phyloP scores from a whole-genome alignment of 2,329 filamentous ascomycete genomes.

The Penicillium crustosum region DNA sequence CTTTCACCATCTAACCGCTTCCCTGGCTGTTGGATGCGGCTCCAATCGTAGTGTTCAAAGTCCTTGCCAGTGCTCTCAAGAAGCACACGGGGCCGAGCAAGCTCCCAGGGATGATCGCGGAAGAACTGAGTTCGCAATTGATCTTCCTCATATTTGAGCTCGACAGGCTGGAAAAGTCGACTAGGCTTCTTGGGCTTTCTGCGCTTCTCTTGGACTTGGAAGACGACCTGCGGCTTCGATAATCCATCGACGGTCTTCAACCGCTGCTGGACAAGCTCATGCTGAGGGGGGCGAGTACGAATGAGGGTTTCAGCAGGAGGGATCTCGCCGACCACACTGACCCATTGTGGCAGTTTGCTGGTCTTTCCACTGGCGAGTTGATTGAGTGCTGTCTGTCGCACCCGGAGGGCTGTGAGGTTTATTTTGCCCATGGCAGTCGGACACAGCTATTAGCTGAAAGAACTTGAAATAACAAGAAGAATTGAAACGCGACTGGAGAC shows the following conservation, averaged over 20 bases:
- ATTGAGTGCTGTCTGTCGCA: conserved; percentile 44
- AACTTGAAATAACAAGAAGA: not conserved
- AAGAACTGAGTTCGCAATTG: conserved; percentile 77
- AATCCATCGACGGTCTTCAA: conserved; percentile 32
- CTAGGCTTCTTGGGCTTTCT: conserved; percentile 64
- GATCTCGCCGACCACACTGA: conserved; percentile 55
- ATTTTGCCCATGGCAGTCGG: conserved; percentile 45
- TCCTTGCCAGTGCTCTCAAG: conserved; percentile 86
- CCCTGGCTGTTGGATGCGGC: conserved; percentile 69
- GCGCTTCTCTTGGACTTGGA: conserved; percentile 37
- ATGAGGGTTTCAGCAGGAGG: conserved; percentile 62
- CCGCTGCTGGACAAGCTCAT: conserved; percentile 44
- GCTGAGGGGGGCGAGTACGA: conserved; percentile 54
- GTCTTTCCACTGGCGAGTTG: conserved; percentile 40
- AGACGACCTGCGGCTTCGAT: conserved; percentile 36
- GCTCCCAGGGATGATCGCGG: conserved; percentile 93
- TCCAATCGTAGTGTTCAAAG: conserved; percentile 74
- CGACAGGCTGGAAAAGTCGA: conserved; percentile 76
- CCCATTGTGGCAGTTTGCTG: conserved; percentile 51
- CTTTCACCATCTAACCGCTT: conserved; percentile 80
- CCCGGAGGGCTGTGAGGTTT: conserved; percentile 48
- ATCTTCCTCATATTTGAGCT: conserved; percentile 81
- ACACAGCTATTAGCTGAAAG: not conserved
- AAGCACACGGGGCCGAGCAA: conserved; percentile 81
- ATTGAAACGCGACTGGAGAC: not conserved